These are phyloP conservation scores for Lolium perenne DNA, from an alignment of 176 grass and related monocot species.

Conservation along the genomic window DNA sequence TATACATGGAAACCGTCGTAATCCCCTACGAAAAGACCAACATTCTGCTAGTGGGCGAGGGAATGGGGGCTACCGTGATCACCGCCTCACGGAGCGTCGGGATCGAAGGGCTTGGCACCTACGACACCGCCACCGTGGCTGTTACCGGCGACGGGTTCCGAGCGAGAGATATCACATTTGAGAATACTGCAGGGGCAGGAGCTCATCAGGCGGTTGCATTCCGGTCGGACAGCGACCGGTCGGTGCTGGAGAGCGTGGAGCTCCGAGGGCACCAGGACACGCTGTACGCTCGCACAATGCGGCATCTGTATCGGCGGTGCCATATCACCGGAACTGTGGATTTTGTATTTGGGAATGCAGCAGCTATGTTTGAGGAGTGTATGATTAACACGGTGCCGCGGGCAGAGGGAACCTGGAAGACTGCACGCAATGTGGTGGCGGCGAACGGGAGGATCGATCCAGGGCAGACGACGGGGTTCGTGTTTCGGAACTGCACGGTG, in stretches of 20 bases:
- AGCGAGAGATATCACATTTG: slow-evolving; percentile 68
- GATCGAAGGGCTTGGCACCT: slow-evolving; percentile 57
- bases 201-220: slow-evolving; percentile 82
- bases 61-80: slow-evolving; percentile 69
- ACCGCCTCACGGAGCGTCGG: slow-evolving; percentile 53
- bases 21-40: slow-evolving; percentile 72
- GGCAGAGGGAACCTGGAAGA: slow-evolving; percentile 58
- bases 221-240: slow-evolving; percentile 76
- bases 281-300: slow-evolving; percentile 75
- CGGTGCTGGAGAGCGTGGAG: slow-evolving; percentile 76
- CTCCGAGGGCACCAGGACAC: slow-evolving; percentile 88
- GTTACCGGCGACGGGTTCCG: slow-evolving; percentile 72
- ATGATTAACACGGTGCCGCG: slow-evolving; percentile 62
- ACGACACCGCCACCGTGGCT: slow-evolving; percentile 55
- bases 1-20: slow-evolving; percentile 64
- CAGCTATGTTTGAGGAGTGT: slow-evolving; percentile 72
- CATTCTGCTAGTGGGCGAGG: slow-evolving; percentile 62
- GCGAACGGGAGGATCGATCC: slow-evolving; percentile 82
- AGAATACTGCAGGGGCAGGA: slow-evolving; percentile 64
- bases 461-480: slow-evolving; percentile 78
- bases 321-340: slow-evolving; percentile 71
- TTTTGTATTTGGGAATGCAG: slow-evolving; percentile 86
- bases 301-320: slow-evolving; percentile 71
- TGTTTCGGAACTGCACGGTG: slow-evolving; percentile 70
- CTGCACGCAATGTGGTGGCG: slow-evolving; percentile 63